Percentiles rank a stretch among this genome's conserved stretches.
These are phyloP conservation scores for Gardenia jasminoides DNA, from an alignment of 257 asterid species.

Conservation along the genomic window DNA sequence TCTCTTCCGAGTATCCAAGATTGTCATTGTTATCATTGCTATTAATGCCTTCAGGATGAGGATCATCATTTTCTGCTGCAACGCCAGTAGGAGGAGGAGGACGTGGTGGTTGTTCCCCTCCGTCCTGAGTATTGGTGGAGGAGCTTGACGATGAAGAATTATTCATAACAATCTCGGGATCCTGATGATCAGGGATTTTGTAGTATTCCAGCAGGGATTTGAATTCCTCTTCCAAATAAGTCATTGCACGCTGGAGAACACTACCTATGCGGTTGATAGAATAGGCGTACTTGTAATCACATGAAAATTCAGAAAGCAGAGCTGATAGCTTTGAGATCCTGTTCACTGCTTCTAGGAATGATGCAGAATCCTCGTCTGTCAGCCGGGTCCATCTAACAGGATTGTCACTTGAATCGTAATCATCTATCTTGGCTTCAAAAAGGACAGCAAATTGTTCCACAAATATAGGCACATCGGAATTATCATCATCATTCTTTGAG, in stretches of 20 bases:
- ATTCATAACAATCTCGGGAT: background rate
- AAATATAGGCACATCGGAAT: conserved; percentile 49
- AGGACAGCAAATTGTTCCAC: conserved; percentile 71
- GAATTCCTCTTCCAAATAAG: conserved; percentile 76
- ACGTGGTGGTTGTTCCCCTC: conserved; percentile 5
- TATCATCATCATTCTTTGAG: conserved; percentile 16
- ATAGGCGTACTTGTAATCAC: conserved; percentile 49
- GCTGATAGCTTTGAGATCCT: conserved; percentile 45
- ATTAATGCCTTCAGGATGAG: conserved; percentile 2
- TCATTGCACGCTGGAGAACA: conserved; percentile 65
- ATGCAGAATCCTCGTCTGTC: conserved; percentile 42
- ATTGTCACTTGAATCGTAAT: conserved; percentile 36
- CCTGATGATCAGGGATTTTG: conserved; percentile 22
- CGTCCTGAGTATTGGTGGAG: background rate
- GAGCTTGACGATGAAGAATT: background rate
- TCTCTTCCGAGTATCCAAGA: conserved; percentile 48
- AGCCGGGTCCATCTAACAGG: conserved; percentile 53
- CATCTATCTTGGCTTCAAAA: conserved; percentile 60
- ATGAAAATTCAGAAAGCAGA: conserved; percentile 35
- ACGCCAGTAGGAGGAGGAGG: background rate
- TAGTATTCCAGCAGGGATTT: conserved; percentile 52
- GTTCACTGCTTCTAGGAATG: conserved; percentile 40
- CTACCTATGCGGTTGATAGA: conserved; percentile 61
- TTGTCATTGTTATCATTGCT: background rate
- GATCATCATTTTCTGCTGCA: conserved; percentile 21